Evolutionary conservation across 2,329 filamentous ascomycete genomes (phyloP).

Genomic region (Exserohilum turcica): DNA sequence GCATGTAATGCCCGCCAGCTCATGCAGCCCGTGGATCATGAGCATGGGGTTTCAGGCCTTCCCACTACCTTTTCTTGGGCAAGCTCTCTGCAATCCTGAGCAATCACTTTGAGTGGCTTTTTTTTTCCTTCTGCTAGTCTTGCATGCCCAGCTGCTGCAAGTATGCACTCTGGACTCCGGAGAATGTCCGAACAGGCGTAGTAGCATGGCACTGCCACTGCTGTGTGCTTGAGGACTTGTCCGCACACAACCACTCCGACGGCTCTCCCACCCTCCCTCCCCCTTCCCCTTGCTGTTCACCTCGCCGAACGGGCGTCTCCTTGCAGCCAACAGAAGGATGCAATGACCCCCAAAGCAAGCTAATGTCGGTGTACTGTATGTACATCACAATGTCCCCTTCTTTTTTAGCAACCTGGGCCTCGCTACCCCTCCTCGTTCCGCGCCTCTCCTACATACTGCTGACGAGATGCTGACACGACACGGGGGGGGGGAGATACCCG

Average conservation of each 20-base stretch:
- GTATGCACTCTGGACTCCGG: constrained; percentile 1
- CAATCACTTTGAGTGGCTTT: constrained; percentile 5
- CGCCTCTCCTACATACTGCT: neutral
- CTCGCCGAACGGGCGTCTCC: constrained; percentile 6
- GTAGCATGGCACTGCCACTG: constrained; percentile 4
- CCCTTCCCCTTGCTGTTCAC: constrained; percentile 2
- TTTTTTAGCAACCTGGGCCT: neutral
- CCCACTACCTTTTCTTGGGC: constrained; percentile 13
- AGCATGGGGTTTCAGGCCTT: constrained; percentile 12
- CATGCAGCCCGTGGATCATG: constrained; percentile 17
- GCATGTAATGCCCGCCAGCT: constrained; percentile 10
- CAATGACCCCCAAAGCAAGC: neutral
- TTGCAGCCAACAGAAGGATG: constrained; percentile 3
- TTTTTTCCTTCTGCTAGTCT: constrained; percentile 13
- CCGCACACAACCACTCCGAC: neutral
- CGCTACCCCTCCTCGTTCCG: neutral
- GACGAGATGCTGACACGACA: constrained; percentile 1
- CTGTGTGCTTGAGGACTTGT: neutral
- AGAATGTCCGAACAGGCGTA: constrained; percentile 3
- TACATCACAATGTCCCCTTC: constrained; percentile 11
- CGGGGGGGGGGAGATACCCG: constrained; percentile 8
- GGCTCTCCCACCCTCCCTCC: too few species aligned
- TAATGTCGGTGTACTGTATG: neutral
- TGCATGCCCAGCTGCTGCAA: constrained; percentile 5
- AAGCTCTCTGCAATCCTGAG: constrained; percentile 14